Conservation (phyloP, 129 eudicot species). For the Saposhnikovia divaricata region DNA sequence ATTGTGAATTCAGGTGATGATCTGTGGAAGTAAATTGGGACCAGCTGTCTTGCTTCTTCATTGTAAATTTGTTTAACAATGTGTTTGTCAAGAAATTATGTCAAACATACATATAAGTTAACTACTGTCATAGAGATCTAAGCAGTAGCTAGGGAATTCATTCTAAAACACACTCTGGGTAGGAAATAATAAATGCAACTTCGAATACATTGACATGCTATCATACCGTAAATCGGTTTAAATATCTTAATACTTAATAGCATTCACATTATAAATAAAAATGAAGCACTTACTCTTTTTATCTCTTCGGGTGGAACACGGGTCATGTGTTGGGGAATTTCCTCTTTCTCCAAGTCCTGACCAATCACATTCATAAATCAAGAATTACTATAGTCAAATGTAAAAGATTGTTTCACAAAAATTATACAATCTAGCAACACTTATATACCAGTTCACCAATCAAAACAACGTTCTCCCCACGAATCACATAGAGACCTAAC, state of each 20-base stretch:
- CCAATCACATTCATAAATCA: constrained; percentile 12
- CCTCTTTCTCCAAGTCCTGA: constrained; percentile 82
- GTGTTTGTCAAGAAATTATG: neutral
- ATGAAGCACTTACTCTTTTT: constrained; percentile 45
- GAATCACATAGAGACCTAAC: constrained; percentile 84
- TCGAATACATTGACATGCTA: neutral
- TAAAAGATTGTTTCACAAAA: neutral
- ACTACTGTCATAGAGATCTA: neutral
- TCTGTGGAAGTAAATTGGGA: neutral
- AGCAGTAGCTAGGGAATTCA: neutral
- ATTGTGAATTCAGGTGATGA: neutral
- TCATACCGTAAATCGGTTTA: neutral
- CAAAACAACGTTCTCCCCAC: constrained; percentile 96
- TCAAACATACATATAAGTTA: neutral
- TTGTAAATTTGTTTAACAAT: neutral
- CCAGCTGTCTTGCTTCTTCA: neutral
- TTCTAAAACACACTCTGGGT: neutral
- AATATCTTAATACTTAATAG: neutral
- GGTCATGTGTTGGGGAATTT: constrained; percentile 90
- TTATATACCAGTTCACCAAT: constrained; percentile 86
- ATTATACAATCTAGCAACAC: neutral
- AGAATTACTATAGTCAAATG: neutral
- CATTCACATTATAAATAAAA: neutral
- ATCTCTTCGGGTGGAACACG: constrained; percentile 73
- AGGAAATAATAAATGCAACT: neutral